Percentiles rank a stretch among this genome's conserved stretches.
Conservation (phyloP, 2,329 filamentous ascomycete species). For the Epicoccum sorghinum region DNA sequence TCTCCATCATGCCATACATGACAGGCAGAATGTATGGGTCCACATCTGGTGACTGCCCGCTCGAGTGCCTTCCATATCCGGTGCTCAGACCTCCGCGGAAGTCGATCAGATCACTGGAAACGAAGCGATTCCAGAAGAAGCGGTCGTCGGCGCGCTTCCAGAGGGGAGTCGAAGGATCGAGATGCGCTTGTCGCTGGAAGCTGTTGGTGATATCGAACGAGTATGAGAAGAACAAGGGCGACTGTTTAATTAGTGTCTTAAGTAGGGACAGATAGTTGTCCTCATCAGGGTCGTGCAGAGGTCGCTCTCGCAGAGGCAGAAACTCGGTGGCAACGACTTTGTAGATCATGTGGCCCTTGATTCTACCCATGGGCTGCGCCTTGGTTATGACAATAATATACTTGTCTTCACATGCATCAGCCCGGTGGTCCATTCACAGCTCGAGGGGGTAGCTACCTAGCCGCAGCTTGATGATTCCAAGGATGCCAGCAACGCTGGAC, state of each 20-base stretch:
- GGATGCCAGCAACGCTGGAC: slow-evolving; percentile 91
- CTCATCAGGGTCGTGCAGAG: slow-evolving; percentile 90
- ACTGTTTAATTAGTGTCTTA: slow-evolving; percentile 78
- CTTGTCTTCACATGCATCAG: slow-evolving; percentile 67
- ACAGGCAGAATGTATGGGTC: slow-evolving; percentile 95
- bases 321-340: slow-evolving; percentile 91
- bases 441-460: slow-evolving; percentile 66
- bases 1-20: slow-evolving; percentile 95
- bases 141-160: slow-evolving; percentile 95
- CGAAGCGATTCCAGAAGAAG: slow-evolving; percentile 98
- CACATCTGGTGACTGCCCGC: slow-evolving; percentile 73
- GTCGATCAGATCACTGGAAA: slow-evolving; percentile 89
- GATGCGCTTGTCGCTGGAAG: slow-evolving; percentile 89
- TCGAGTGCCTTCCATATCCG: slow-evolving; percentile 63
- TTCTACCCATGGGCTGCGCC: slow-evolving; percentile 83
- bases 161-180: slow-evolving; percentile 72
- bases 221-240: slow-evolving; percentile 98
- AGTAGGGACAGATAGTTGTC: slow-evolving; percentile 86
- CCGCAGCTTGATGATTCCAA: slow-evolving; percentile 91
- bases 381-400: slow-evolving; percentile 98
- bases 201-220: slow-evolving; percentile 95
- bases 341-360: slow-evolving; percentile 97
- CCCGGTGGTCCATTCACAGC: background rate
- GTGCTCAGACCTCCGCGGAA: slow-evolving; percentile 69
- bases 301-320: slow-evolving; percentile 88